Conservation (phyloP, 306 rosid species). For the Lagenaria siceraria region DNA sequence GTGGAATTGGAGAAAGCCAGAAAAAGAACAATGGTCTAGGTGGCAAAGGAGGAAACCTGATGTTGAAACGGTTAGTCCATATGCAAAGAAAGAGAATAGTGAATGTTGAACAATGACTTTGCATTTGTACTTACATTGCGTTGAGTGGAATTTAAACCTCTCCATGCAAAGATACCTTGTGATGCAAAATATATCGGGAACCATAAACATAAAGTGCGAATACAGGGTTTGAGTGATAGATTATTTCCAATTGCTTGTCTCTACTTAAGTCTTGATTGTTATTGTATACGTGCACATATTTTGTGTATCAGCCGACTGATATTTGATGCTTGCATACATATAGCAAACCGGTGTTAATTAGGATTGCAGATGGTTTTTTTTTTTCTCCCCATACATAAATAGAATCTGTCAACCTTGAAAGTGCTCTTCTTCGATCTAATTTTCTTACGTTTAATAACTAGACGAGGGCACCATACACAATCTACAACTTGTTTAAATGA, state of each 20-base stretch:
- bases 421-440: not conserved
- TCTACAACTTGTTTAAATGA: not conserved
- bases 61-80: constrained; percentile 72
- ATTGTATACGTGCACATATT: not conserved
- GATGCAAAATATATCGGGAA: not conserved
- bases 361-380: not conserved
- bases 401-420: not conserved
- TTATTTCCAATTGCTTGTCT: not conserved
- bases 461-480: not conserved
- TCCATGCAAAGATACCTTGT: not conserved
- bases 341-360: not conserved
- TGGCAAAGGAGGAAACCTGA: constrained; percentile 97
- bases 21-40: constrained; percentile 88
- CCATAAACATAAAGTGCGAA: not conserved
- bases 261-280: not conserved
- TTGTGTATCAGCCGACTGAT: not conserved
- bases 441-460: not conserved
- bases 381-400: not conserved
- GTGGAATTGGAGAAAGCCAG: constrained; percentile 98
- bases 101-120: not conserved
- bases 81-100: not conserved
- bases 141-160: not conserved
- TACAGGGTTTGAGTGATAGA: not conserved
- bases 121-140: not conserved
- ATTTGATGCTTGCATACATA: not conserved